phyloP scores from a whole-genome alignment of 345 rosid species.

The Euphorbia pulcherrima region DNA sequence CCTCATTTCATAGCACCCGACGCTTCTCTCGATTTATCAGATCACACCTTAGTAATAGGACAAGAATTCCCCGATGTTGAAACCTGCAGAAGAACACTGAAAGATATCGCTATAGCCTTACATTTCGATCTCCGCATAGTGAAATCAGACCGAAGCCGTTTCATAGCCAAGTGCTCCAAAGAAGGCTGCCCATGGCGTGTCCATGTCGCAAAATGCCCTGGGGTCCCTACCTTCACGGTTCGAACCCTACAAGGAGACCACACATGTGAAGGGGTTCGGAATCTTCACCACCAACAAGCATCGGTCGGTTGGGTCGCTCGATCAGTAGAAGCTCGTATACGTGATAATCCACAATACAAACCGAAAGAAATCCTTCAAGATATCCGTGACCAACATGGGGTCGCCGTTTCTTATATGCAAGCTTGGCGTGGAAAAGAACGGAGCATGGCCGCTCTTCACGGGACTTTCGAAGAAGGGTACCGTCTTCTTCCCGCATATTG shows the following conservation, averaged over 20 bases:
- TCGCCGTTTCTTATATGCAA: slow-evolving; percentile 98
- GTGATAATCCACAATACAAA: slow-evolving; percentile 93
- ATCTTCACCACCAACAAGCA: slow-evolving; percentile 97
- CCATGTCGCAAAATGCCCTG: slow-evolving; percentile 95
- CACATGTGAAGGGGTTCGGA: slow-evolving; percentile 90
- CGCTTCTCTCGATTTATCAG: slow-evolving; percentile 22
- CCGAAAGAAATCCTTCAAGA: slow-evolving; percentile 95
- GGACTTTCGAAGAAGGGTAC: slow-evolving; percentile 96
- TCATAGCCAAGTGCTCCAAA: slow-evolving; percentile 97
- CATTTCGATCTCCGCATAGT: slow-evolving; percentile 97
- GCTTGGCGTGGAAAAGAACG: slow-evolving; percentile 99
- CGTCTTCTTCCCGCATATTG: slow-evolving; percentile 85
- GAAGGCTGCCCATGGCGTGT: slow-evolving; percentile 99
- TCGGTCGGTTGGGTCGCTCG: slow-evolving; percentile 99
- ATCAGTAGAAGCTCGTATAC: slow-evolving; percentile 85
- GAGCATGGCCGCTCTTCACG: slow-evolving; percentile 99
- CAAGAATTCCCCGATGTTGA: slow-evolving; percentile 97
- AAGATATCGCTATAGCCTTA: slow-evolving; percentile 89
- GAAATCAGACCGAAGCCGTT: slow-evolving; percentile 95
- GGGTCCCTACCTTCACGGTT: slow-evolving; percentile 75
- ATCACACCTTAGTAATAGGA: slow-evolving; percentile 56
- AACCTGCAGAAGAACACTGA: slow-evolving; percentile 89
- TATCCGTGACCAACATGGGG: slow-evolving; percentile 92
- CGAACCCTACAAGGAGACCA: slow-evolving; percentile 90
- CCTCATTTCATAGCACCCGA: slow-evolving; percentile 41